Base-by-base conservation (phyloP, 768 basidiomycete genomes). In the Dictyophora rubrovolvata region DNA sequence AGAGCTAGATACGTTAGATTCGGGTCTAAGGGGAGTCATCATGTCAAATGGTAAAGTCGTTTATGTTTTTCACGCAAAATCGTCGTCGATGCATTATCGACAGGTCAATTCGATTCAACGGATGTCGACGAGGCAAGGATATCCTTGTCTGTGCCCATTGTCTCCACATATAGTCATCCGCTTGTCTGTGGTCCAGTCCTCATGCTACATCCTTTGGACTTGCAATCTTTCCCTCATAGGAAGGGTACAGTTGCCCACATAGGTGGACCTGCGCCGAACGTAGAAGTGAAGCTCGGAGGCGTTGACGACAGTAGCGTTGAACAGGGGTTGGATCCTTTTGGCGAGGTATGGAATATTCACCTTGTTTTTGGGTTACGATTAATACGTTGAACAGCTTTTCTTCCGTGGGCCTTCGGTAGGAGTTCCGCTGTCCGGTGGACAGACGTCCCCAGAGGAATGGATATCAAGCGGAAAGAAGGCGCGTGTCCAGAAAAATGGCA, bases 211-310 rank as follows among this genome's bases (percentile, higher is more conserved):
- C 84, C 88, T 8, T 80, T 90, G 56, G 93, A 97, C 68, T 70
- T 96, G 22, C 93, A 96, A 70, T 77, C 83, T 11, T 82, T 91
- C 68, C 76, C 79, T 62, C 4, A 61, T 33, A n/a, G n/a, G 10
- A 42, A n/a, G 12, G 76, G 78, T 3, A 78, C 78, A 64, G 60
- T 69, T 9, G 73, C 77, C 14, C 79, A 81, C 60, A 79, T 81
- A 12, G 93, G 93, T 4, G 85, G 92, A 2, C 93, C 94, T 1
- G 80, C 83, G n/a, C 76, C 85, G 56, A 94, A 94, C 65, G 75
- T 93, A 0, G 94, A 96, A 69, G 83, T 80, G 5, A 87, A 92
- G 67, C 75, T 97, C n/a, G 67, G 78, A 0, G 84, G 78, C 0
- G 79, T 89, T 10, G 74, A 85, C 48, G 89, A 94, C 56, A 75